Conservation (phyloP, 371 early-diverging fungal genomes). For the Mortierella sp. region DNA sequence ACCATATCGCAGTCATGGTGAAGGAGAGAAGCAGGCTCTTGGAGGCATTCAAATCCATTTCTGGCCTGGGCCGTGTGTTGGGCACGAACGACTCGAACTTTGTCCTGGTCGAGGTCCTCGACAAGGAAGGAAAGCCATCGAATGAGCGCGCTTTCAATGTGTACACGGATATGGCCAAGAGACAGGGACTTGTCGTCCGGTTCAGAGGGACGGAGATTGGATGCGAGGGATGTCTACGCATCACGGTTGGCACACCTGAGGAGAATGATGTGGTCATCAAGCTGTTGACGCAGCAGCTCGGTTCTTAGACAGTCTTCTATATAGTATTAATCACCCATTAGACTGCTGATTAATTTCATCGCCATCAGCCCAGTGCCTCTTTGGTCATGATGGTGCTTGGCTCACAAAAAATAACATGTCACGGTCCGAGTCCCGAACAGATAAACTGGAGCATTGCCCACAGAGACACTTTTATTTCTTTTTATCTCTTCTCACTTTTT, state of each 20-base stretch:
- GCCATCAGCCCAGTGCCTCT: no score
- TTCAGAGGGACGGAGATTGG: slow-evolving; percentile 93
- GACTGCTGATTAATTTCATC: no score
- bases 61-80: slow-evolving; percentile 74
- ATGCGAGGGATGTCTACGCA: slow-evolving; percentile 92
- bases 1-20: slow-evolving; percentile 65
- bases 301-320: not conserved
- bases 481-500: no score
- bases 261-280: slow-evolving; percentile 76
- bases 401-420: no score
- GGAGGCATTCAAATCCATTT: slow-evolving; percentile 62
- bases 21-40: slow-evolving; percentile 75
- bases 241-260: slow-evolving; percentile 91
- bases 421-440: no score
- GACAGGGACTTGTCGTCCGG: slow-evolving; percentile 88
- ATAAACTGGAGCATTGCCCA: no score
- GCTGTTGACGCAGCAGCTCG: slow-evolving; percentile 61
- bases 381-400: no score
- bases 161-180: slow-evolving; percentile 88
- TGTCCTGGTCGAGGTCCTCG: slow-evolving; percentile 84
- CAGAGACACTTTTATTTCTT: no score
- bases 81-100: slow-evolving; percentile 96
- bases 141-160: slow-evolving; percentile 79
- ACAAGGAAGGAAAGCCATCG: slow-evolving; percentile 69
- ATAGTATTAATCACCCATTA: not conserved